A percentile compares a stretch with the other conserved stretches of the same genome.
phyloP scores from a whole-genome alignment of 148 eudicot species.

The Limonium bicolor region DNA sequence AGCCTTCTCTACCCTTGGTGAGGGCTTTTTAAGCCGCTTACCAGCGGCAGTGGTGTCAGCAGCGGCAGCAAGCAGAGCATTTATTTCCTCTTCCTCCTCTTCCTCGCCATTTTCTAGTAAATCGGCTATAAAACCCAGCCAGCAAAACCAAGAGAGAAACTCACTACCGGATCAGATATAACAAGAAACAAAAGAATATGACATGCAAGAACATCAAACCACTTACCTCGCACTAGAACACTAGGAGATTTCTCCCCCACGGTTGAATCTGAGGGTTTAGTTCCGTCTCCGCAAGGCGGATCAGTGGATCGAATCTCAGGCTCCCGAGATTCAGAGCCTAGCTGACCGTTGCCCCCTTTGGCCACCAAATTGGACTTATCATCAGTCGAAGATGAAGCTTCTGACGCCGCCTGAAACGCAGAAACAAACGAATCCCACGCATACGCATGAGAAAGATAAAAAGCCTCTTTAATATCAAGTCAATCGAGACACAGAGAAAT shows the following conservation, averaged over 20 bases:
- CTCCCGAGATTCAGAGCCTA: constrained; percentile 18
- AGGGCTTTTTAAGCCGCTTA: constrained; percentile 44
- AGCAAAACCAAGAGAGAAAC: not conserved
- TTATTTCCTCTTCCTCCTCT: constrained; percentile 21
- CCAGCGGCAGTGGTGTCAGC: constrained; percentile 8
- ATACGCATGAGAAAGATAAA: not conserved
- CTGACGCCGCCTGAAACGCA: constrained; percentile 32
- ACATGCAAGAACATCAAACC: constrained; percentile 12
- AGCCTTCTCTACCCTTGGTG: constrained; percentile 18
- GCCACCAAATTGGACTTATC: constrained; percentile 24
- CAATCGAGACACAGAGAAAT: too few relatives aligned
- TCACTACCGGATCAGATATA: constrained; percentile 1
- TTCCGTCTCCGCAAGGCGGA: constrained; percentile 14
- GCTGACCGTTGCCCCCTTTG: constrained; percentile 14
- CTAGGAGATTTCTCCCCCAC: constrained; percentile 25
- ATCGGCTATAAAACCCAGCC: constrained; percentile 15
- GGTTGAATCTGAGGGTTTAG: constrained; percentile 22
- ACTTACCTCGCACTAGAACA: constrained; percentile 24
- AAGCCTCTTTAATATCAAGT: too few relatives aligned
- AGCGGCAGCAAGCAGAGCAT: constrained; percentile 14
- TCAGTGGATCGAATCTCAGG: constrained; percentile 59
- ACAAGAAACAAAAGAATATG: not conserved
- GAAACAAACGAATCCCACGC: constrained; percentile 5
- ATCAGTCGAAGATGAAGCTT: constrained; percentile 47
- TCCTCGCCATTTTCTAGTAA: constrained; percentile 26